Conservation (phyloP, 495 filamentous ascomycete species). For the Aspergillus indologenus region DNA sequence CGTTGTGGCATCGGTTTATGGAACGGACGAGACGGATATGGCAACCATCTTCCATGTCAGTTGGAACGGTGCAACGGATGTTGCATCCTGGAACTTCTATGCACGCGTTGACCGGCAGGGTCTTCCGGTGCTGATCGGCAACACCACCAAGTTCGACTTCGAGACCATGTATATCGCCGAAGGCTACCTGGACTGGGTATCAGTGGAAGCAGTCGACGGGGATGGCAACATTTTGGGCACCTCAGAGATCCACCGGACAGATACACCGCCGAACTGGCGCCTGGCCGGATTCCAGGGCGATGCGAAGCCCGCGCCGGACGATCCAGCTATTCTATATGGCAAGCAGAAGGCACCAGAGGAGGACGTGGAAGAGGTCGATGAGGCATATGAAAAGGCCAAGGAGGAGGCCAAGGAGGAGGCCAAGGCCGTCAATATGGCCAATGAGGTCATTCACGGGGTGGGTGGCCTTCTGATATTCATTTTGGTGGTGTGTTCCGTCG, state of each 20-base stretch:
- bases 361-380: constrained; percentile 16
- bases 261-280: constrained; percentile 33
- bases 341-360: constrained; percentile 18
- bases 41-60: constrained; percentile 44
- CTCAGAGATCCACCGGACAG: constrained; percentile 28
- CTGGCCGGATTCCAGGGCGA: constrained; percentile 33
- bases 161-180: constrained; percentile 45
- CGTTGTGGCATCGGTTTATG: constrained; percentile 37
- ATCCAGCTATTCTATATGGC: constrained; percentile 30
- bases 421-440: constrained; percentile 33
- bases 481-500: constrained; percentile 24
- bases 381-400: constrained; percentile 14
- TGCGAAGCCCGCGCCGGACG: constrained; percentile 26
- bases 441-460: constrained; percentile 35
- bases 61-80: constrained; percentile 50
- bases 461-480: constrained; percentile 36
- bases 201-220: constrained; percentile 35
- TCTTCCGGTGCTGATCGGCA: constrained; percentile 30
- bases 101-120: constrained; percentile 27
- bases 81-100: constrained; percentile 42
- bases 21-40: constrained; percentile 29
- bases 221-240: constrained; percentile 32
- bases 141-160: constrained; percentile 38
- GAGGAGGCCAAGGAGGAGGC: constrained; percentile 24
- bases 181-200: constrained; percentile 40